Evolutionary conservation across 2,329 filamentous ascomycete species (phyloP), one percentile per base, ranked within the genome.

Genomic region (Mycocentrospora acerina): DNA sequence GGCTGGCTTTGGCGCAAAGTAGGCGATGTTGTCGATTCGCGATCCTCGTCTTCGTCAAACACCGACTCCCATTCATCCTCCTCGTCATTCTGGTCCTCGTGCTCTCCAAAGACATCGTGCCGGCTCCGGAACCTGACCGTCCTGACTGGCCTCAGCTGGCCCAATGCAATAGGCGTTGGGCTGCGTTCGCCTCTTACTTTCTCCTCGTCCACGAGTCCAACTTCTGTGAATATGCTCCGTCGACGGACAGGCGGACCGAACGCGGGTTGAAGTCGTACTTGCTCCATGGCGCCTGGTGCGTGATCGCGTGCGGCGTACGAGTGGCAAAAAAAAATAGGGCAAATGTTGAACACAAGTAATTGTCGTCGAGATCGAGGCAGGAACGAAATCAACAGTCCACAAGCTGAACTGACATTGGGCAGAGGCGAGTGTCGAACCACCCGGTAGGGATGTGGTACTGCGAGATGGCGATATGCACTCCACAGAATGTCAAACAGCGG

Each of bases 201-300:
- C 9, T 57, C 48, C 47, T 65, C 60, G 24, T 67, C 62, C 24
- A 66, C 55, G 35, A 67, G 32, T n/a, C 64, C 64, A 19, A 67
- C 64, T 44, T 67, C 63, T 37, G 56, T 53, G 37, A 67, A 67
- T 28, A 67, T 54, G 7, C 63, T 66, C 39, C 59, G 59, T 32
- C 62, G 57, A 10, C 59, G 57, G 28, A 40, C 43, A 28, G 50
- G 30, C 24, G 42, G 36, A 16, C 31, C 29, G n/a, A 37, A 27
- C n/a, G 51, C 52, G 39, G 59, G 48, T 42, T 60, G 54, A 17
- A 52, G 48, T 49, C 39, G 55, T 27, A 55, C 50, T 40, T 39
- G 53, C 33, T 63, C 57, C 62, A 65, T 65, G 34, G 36, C 28
- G 27, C 24, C 18, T 27, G 18, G n/a, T 17, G 27, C 14, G 28